These are phyloP conservation scores for Zymoseptoria pseudotritici DNA, from an alignment of 2,329 filamentous ascomycete species.

Conservation along the genomic window DNA sequence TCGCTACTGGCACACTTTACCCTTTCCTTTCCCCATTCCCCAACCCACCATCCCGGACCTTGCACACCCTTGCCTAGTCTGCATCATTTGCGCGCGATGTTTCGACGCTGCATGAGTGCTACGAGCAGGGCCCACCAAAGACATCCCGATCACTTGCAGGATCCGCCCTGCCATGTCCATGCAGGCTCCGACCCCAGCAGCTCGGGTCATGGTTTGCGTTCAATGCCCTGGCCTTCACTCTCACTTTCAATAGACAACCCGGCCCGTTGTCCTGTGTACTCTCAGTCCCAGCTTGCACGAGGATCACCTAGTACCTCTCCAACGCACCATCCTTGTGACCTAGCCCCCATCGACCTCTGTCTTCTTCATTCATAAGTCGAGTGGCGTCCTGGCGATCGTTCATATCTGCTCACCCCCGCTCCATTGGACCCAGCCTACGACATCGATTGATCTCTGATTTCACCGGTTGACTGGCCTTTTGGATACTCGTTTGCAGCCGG, in stretches of 20 bases:
- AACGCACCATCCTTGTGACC: slow-evolving; percentile 9
- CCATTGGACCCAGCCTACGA: slow-evolving; percentile 3
- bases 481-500: neutral
- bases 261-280: slow-evolving; percentile 12
- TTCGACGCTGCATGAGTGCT: slow-evolving; percentile 19
- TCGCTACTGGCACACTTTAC: neutral
- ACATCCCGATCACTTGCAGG: slow-evolving; percentile 19
- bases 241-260: slow-evolving; percentile 7
- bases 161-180: slow-evolving; percentile 14
- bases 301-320: slow-evolving; percentile 12
- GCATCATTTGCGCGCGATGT: slow-evolving; percentile 20
- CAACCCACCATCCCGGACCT: slow-evolving; percentile 9
- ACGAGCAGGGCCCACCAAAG: slow-evolving; percentile 16
- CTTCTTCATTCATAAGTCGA: neutral
- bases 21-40: neutral
- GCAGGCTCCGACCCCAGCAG: slow-evolving; percentile 17
- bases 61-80: slow-evolving; percentile 12
- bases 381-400: neutral
- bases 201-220: slow-evolving; percentile 17
- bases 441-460: neutral
- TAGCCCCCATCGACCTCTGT: neutral
- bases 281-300: slow-evolving; percentile 15
- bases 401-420: neutral
- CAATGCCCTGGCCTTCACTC: slow-evolving; percentile 4
- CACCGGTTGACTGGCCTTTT: slow-evolving; percentile 1